phyloP scores from a whole-genome alignment of 2,329 filamentous ascomycete genomes.

The Macrophomina pseudophaseolina region DNA sequence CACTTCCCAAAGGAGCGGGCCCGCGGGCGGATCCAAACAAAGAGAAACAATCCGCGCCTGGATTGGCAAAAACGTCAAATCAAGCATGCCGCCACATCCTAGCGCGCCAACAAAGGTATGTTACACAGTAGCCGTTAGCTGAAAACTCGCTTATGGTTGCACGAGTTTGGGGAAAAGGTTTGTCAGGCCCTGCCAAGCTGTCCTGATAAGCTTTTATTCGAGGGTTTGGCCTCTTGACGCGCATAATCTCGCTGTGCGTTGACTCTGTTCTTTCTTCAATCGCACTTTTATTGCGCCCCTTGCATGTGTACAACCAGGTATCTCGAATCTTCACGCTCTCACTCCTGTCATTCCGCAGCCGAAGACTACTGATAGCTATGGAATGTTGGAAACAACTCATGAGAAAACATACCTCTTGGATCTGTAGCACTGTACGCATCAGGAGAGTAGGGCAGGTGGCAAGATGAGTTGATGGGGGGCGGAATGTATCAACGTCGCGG shows the following conservation, averaged over 20 bases:
- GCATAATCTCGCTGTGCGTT: neutral
- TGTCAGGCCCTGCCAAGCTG: no score
- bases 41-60: neutral
- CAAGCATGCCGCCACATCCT: neutral
- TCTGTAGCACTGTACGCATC: neutral
- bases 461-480: neutral
- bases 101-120: no score
- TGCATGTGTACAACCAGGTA: neutral
- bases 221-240: no score
- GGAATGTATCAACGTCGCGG: neutral
- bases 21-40: no score
- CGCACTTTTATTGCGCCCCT: neutral
- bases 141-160: no score
- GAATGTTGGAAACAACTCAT: neutral
- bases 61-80: neutral
- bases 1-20: neutral
- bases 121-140: no score
- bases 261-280: neutral
- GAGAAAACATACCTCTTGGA: neutral
- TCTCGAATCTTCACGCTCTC: neutral
- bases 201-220: no score
- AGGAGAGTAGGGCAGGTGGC: neutral
- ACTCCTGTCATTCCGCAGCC: neutral
- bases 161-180: no score
- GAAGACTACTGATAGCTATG: neutral